A percentile compares a stretch with the other conserved stretches of the same genome.
Evolutionary conservation across 805 yeast species (phyloP).

Genomic region (Candida ipomoeae): DNA sequence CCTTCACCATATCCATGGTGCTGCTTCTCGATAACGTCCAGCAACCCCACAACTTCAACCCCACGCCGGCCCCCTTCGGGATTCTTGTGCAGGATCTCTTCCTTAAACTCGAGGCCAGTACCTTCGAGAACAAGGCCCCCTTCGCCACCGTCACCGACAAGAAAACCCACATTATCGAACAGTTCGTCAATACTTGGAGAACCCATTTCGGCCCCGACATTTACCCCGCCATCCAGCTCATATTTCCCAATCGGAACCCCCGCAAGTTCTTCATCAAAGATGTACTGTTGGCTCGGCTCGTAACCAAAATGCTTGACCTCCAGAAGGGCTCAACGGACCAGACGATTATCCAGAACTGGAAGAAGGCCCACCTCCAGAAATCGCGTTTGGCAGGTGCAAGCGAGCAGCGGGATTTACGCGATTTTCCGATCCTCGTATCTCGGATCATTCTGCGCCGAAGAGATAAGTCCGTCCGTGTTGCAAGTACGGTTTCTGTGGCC

Average conservation of each 20-base stretch:
- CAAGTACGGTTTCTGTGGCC: conserved; percentile 20
- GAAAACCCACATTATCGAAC: conserved; percentile 18
- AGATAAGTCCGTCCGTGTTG: conserved; percentile 38
- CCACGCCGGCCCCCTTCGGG: conserved; percentile 14
- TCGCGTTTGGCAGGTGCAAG: conserved; percentile 40
- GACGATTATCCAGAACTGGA: conserved; percentile 34
- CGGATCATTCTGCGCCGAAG: conserved; percentile 51
- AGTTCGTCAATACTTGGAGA: conserved; percentile 29
- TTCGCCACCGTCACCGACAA: conserved; percentile 16
- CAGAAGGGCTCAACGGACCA: conserved; percentile 62
- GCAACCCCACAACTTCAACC: conserved; percentile 15
- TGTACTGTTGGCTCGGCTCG: conserved; percentile 46
- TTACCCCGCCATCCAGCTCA: conserved; percentile 60
- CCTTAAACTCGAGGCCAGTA: conserved; percentile 14
- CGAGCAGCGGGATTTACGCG: conserved; percentile 27
- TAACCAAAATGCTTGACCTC: conserved; percentile 50
- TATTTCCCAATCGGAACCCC: conserved; percentile 60
- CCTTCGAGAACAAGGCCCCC: conserved; percentile 16
- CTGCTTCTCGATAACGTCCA: conserved; percentile 16
- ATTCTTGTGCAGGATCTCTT: conserved; percentile 18
- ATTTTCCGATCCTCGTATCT: conserved; percentile 46
- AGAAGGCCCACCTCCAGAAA: conserved; percentile 33
- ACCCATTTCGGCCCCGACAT: conserved; percentile 46
- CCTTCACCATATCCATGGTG: background rate
- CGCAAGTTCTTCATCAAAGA: conserved; percentile 65